Evolutionary conservation across 768 basidiomycete genomes (phyloP).

Genomic region (Leccinellum luteum): DNA sequence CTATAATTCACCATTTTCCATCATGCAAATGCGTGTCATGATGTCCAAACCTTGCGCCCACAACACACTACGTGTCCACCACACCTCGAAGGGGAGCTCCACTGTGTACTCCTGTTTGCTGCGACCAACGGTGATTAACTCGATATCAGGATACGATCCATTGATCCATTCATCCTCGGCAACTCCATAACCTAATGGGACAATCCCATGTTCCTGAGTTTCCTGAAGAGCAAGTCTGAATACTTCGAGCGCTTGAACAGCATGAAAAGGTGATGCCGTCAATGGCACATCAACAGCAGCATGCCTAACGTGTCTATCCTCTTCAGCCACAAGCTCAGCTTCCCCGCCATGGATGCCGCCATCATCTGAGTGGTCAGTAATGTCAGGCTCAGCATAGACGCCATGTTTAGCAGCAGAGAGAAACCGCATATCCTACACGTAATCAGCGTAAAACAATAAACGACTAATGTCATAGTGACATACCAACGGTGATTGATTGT

Average conservation of each 20-base stretch:
- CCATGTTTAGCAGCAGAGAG: not conserved
- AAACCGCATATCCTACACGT: slow-evolving; percentile 6
- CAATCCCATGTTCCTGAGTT: not conserved
- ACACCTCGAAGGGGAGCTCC: not conserved
- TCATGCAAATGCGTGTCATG: slow-evolving; percentile 5
- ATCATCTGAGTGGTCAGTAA: not conserved
- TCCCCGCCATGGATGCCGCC: not conserved
- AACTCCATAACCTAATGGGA: slow-evolving; percentile 8
- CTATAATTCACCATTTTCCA: slow-evolving; percentile 1
- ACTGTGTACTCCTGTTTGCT: not conserved
- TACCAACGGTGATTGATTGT: slow-evolving; percentile 2
- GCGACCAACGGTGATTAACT: slow-evolving; percentile 5
- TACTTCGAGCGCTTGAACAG: not conserved
- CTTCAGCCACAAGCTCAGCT: not conserved
- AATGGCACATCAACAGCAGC: not conserved
- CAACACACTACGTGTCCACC: slow-evolving; percentile 3
- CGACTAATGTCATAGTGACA: not conserved
- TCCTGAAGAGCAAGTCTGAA: not conserved
- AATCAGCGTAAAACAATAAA: not conserved
- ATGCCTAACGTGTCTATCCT: not conserved
- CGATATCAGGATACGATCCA: not conserved
- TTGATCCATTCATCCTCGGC: slow-evolving; percentile 1
- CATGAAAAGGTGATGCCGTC: not conserved
- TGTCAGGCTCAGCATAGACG: not conserved
- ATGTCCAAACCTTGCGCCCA: slow-evolving; percentile 11